Evolutionary conservation across 2,329 filamentous ascomycete genomes (phyloP).

Genomic region (Aspergillus sp.): DNA sequence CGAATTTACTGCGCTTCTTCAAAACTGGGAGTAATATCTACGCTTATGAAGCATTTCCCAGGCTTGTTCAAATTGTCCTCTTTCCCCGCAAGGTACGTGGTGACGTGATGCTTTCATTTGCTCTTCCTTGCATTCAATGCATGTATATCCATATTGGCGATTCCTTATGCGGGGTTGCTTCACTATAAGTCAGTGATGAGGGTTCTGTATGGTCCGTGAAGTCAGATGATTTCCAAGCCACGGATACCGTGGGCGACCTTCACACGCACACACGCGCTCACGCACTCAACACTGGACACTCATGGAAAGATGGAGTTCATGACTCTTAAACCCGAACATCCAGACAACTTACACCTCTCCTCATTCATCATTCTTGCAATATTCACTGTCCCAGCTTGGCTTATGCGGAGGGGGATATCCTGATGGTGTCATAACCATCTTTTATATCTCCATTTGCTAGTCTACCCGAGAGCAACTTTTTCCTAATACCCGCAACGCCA

Average conservation of each 20-base stretch:
- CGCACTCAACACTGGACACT: no score
- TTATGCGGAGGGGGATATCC: background rate
- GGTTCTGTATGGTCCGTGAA: background rate
- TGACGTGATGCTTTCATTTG: background rate
- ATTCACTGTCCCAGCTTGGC: background rate
- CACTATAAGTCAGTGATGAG: background rate
- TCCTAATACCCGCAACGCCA: background rate
- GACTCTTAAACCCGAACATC: background rate
- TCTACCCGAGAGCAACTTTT: background rate
- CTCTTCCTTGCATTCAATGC: background rate
- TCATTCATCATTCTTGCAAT: background rate
- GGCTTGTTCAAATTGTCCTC: conserved; percentile 16
- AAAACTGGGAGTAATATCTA: conserved; percentile 15
- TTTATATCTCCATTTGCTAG: background rate
- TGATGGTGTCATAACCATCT: background rate
- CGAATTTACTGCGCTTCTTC: conserved; percentile 24
- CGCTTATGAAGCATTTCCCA: conserved; percentile 13
- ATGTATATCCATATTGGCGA: background rate
- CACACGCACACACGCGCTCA: no score
- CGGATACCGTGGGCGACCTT: no score
- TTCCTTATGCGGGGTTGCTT: background rate
- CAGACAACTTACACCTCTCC: background rate
- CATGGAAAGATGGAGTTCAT: no score
- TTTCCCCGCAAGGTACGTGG: conserved; percentile 18
- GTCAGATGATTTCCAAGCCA: background rate